Evolutionary conservation across 2,329 filamentous ascomycete species (phyloP).

Genomic region (Trichoderma hamatum): DNA sequence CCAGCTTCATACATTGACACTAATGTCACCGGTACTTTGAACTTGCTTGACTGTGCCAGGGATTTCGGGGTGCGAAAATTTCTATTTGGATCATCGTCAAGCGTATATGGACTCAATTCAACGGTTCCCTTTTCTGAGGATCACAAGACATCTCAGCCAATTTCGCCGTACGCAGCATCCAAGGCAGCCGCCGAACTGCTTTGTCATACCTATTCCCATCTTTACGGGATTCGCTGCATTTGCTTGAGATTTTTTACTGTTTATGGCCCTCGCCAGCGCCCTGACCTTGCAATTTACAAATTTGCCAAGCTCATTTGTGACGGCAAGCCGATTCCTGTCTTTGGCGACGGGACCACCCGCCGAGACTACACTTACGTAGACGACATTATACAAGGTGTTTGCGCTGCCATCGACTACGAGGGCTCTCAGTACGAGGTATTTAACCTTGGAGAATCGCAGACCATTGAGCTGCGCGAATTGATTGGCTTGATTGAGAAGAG

Average conservation of each 20-base stretch:
- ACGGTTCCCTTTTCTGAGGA: slow-evolving; percentile 33
- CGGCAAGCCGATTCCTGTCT: slow-evolving; percentile 33
- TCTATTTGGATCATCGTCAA: slow-evolving; percentile 34
- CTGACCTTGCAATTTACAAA: slow-evolving; percentile 35
- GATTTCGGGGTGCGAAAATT: slow-evolving; percentile 33
- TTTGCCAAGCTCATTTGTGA: slow-evolving; percentile 32
- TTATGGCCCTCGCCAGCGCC: slow-evolving; percentile 34
- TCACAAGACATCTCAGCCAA: slow-evolving; percentile 29
- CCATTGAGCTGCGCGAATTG: slow-evolving; percentile 31
- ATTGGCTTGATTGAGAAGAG: slow-evolving; percentile 31
- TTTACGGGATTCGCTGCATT: slow-evolving; percentile 30
- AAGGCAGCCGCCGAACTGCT: slow-evolving; percentile 32
- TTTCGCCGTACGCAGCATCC: slow-evolving; percentile 33
- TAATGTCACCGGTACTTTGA: slow-evolving; percentile 33
- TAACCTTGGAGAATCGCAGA: slow-evolving; percentile 34
- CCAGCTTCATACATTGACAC: slow-evolving; percentile 32
- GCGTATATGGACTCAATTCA: slow-evolving; percentile 33
- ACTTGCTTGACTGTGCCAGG: slow-evolving; percentile 33
- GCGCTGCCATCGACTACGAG: slow-evolving; percentile 18
- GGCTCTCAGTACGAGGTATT: slow-evolving; percentile 31
- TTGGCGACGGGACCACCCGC: slow-evolving; percentile 33
- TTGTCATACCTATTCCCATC: slow-evolving; percentile 34
- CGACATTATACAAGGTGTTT: not conserved
- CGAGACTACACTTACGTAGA: slow-evolving; percentile 27
- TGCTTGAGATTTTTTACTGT: not conserved